Evolutionary conservation across 768 basidiomycete genomes (phyloP), one percentile per base, ranked within the genome.

Genomic region (Macrolepiota albuminosa): DNA sequence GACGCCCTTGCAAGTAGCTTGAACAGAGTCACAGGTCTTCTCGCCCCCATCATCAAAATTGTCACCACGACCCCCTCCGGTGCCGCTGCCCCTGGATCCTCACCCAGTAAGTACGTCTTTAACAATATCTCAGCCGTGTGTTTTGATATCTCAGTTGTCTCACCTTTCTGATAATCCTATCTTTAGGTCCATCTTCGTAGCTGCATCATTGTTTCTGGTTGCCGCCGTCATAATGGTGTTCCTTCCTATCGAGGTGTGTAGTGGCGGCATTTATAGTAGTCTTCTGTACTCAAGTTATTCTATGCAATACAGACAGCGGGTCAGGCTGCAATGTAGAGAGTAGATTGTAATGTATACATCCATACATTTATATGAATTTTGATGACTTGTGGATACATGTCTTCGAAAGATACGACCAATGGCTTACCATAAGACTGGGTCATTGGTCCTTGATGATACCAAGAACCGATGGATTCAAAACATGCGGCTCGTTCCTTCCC

Each of bases 11-110:
- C 78, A 69, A 61, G 75, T 75, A 60, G 78, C 75, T 73, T 82
- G 63, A 83, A 83, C 64, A 73, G 79, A 42, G 72, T 80, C 46
- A 75, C 75, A 33, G 81, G 79, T 10, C 68, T 82, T 56, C 75
- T 81, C 34, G 74, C 79, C 0, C 81, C 81, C 36, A 71, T 81
- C 42, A 79, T 81, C 68, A 79, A 80, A 60, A 81, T 81, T 47
- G 76, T 71, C 10, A 79, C 77, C 9, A 59, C 58, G 6, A 59
- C 52, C 1, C 37, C 58, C 1, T 21, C 58, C 4, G 58, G 58
- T 48, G 52, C 34, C 10, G 45, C 58, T 4, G 29, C 18, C 11
- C 42, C 33, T 34, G 58, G 58, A n/a, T 21, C 36, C 11, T 59
- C 58, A 31, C 52, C 58, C 7, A 84, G 79, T 56, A 81, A 81